These are phyloP conservation scores for Daldinia bambusicola DNA, from an alignment of 495 filamentous ascomycete genomes.

Conservation along the genomic window DNA sequence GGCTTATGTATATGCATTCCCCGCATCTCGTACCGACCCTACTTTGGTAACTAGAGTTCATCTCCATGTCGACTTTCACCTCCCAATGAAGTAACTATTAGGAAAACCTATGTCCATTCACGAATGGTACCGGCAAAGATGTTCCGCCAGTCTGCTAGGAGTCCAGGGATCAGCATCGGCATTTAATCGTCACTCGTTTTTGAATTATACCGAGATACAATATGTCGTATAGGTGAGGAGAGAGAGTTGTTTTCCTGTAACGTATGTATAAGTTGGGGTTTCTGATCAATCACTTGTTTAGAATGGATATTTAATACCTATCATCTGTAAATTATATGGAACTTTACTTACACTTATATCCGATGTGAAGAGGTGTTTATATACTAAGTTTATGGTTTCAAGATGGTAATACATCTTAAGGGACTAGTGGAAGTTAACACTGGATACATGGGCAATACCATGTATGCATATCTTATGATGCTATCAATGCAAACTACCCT, in stretches of 20 bases:
- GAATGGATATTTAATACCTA: background rate
- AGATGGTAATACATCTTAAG: background rate
- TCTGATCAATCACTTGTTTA: background rate
- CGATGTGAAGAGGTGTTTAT: background rate
- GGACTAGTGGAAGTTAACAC: background rate
- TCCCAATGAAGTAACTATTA: slow-evolving; percentile 32
- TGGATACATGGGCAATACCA: slow-evolving; percentile 1
- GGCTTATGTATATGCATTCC: slow-evolving; percentile 13
- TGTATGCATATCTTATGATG: slow-evolving; percentile 25
- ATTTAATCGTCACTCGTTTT: background rate
- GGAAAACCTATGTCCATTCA: slow-evolving; percentile 17
- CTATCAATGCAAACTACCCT: slow-evolving; percentile 30
- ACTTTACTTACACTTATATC: background rate
- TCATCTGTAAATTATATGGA: background rate
- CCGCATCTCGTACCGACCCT: slow-evolving; percentile 37
- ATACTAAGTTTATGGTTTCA: background rate
- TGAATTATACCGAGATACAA: background rate
- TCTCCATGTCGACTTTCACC: slow-evolving; percentile 26
- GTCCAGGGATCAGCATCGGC: background rate
- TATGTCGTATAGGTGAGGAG: background rate
- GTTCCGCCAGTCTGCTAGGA: slow-evolving; percentile 25
- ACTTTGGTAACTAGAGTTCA: too few relatives aligned
- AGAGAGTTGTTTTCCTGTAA: slow-evolving; percentile 10
- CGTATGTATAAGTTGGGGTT: too few relatives aligned
- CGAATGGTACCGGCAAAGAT: slow-evolving; percentile 19